Base-by-base conservation (phyloP, 192 early-diverging fungal genomes). In the Coemansia sp. region DNA sequence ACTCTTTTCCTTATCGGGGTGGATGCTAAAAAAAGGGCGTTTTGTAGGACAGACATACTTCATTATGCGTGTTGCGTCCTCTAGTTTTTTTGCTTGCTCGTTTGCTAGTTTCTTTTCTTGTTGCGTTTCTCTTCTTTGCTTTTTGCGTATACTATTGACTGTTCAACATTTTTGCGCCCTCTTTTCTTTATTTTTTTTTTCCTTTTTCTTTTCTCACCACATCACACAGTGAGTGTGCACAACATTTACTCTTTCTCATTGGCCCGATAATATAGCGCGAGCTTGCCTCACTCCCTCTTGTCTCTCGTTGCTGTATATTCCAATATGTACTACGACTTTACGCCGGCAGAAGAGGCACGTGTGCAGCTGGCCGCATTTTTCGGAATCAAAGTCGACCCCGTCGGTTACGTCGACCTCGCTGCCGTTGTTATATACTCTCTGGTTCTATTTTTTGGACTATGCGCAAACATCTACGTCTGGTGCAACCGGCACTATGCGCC, bases 401-500 rank as follows among this genome's bases (percentile, higher is more conserved):
- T 76, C 13, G 79, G 79, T 20, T 72, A 81, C 49, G 68, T 61
- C 10, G 79, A 81, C 20, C 58, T 81, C 3, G 71, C 68, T 2
- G 69, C 67, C 12, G 60, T 76, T 10, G 36, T 81, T 4, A 44
- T 70, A 44, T 76, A 62, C 68, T 44, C 68, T 3, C 38, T 65
- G 16, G 38, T 81, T 15, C 62, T 80, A 2, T 31, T 52, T n/a
- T 24, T 80, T 13, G 78, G 78, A 3, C 36, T 85, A n/a, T 53
- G 66, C 13, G 83, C 78, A 36, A 80, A 69, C 38, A 52, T 75
- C 20, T 85, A 80, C 74, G 71, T 74, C 33, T 77, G 78, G 72
- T 47, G 33, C 38, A 76, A 85, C 68, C 69, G 83, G 39, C 69
- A 69, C 66, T 85, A 85, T 52, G 72, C 83, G 40, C 83, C 83